A percentile compares a stretch with the other conserved stretches of the same genome.
Evolutionary conservation across 2,329 filamentous ascomycete species (phyloP).

Genomic region (Aspergillus sp.): DNA sequence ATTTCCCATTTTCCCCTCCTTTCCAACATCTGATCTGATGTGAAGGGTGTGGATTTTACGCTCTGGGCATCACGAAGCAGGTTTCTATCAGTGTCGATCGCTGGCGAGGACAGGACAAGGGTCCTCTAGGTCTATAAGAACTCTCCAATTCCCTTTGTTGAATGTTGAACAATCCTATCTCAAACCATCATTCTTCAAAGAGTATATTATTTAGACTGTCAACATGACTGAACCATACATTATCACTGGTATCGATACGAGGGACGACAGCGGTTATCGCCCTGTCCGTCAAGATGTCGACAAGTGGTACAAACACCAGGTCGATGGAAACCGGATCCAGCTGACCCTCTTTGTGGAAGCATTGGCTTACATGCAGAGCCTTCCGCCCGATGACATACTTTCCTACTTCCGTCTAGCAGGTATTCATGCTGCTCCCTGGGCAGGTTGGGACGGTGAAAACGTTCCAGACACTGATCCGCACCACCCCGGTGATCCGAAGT

Average conservation of each 20-base stretch:
- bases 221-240: too few species aligned
- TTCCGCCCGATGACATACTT: background rate
- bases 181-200: too few species aligned
- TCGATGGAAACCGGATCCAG: background rate
- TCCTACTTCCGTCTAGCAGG: background rate
- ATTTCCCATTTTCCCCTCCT: too few species aligned
- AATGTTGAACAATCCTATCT: too few species aligned
- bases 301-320: background rate
- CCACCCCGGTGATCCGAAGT: background rate
- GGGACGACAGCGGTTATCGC: background rate
- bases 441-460: background rate
- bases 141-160: too few species aligned
- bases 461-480: background rate
- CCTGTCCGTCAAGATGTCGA: background rate
- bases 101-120: too few species aligned
- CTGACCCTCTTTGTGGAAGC: background rate
- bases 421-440: background rate
- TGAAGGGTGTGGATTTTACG: too few species aligned
- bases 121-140: too few species aligned
- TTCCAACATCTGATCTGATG: too few species aligned
- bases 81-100: too few species aligned
- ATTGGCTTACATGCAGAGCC: background rate
- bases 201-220: too few species aligned
- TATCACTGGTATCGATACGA: background rate
- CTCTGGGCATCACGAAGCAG: too few species aligned